phyloP scores from a whole-genome alignment of 768 basidiomycete species.

The Rhodotorula toruloides region DNA sequence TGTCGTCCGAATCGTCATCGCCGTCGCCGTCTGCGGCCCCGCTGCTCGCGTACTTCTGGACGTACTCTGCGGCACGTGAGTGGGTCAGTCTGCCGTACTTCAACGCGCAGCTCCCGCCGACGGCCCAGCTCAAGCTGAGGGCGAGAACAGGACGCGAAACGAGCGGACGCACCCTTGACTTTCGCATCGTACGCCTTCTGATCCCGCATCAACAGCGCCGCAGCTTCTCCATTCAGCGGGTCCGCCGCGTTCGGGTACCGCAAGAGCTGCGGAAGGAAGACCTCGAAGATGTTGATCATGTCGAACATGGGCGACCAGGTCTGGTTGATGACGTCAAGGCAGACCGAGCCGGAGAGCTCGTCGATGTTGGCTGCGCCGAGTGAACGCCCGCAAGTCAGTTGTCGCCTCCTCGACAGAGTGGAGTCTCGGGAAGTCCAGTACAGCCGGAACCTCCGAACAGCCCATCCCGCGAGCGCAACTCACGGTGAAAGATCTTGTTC shows the following conservation, averaged over 20 bases:
- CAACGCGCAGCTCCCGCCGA: background rate
- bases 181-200: slow-evolving; percentile 91
- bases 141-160: background rate
- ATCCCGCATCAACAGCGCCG: slow-evolving; percentile 92
- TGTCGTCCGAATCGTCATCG: slow-evolving; percentile 62
- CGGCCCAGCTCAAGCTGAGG: background rate
- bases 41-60: slow-evolving; percentile 87
- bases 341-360: slow-evolving; percentile 95
- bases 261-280: slow-evolving; percentile 91
- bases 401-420: no score
- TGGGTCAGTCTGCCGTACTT: background rate
- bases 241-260: slow-evolving; percentile 98
- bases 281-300: slow-evolving; percentile 99
- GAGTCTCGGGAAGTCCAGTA: no score
- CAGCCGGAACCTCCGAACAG: no score
- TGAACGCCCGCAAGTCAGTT: no score
- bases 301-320: slow-evolving; percentile 99
- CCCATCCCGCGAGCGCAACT: background rate
- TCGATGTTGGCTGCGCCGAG: slow-evolving; percentile 72
- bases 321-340: slow-evolving; percentile 97
- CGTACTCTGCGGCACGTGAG: slow-evolving; percentile 64
- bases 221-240: slow-evolving; percentile 95
- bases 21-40: slow-evolving; percentile 66
- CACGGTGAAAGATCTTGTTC: slow-evolving; percentile 76
- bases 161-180: slow-evolving; percentile 66